Conservation (phyloP, 441 rosid genomes). For the Populus tomentosa region DNA sequence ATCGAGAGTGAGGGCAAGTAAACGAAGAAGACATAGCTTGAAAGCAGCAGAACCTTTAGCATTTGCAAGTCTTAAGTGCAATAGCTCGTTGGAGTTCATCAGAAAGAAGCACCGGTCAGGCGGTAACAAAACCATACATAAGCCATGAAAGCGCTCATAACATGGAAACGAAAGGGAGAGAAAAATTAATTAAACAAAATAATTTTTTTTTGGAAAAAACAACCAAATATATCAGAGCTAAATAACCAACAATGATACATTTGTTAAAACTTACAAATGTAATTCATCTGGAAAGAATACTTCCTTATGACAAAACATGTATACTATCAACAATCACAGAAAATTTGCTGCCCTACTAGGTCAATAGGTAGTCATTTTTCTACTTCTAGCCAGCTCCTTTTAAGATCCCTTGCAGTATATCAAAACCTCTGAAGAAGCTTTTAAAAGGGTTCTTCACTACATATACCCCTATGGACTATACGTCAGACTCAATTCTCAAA, state of each 20-base stretch:
- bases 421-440: conserved; percentile 42
- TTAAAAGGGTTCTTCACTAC: conserved; percentile 34
- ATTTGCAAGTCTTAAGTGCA: no score
- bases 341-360: conserved; percentile 47
- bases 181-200: background rate
- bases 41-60: no score
- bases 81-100: background rate
- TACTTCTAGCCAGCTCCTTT: conserved; percentile 38
- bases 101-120: background rate
- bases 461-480: conserved; percentile 32
- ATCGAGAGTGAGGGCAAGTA: background rate
- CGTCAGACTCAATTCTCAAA: conserved; percentile 20
- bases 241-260: conserved; percentile 28
- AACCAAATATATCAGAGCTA: conserved; percentile 14
- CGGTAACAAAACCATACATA: background rate
- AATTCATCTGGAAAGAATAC: conserved; percentile 45
- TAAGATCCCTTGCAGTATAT: conserved; percentile 26
- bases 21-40: background rate
- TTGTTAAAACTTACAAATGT: conserved; percentile 29
- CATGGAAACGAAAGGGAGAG: conserved; percentile 3
- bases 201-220: background rate
- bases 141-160: background rate
- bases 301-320: conserved; percentile 35
- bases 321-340: conserved; percentile 50
- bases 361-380: conserved; percentile 42